Evolutionary conservation across 768 basidiomycete species (phyloP).

Genomic region (Ramaria sp.): DNA sequence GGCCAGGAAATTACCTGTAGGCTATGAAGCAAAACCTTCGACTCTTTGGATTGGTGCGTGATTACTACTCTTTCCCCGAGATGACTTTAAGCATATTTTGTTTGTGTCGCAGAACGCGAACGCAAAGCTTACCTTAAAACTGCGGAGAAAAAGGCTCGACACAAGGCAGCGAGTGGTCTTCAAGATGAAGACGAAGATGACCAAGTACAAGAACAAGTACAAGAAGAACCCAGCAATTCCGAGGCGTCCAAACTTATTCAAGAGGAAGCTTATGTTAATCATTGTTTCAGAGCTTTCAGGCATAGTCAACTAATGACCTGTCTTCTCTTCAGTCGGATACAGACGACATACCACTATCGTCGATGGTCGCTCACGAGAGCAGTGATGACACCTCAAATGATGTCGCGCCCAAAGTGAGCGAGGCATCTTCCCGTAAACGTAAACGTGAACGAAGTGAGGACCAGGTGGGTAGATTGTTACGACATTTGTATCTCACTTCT

Average conservation of each 20-base stretch:
- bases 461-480: too few relatives aligned
- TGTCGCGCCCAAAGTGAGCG: neutral
- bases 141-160: neutral
- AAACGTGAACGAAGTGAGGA: neutral
- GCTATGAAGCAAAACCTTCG: constrained; percentile 32
- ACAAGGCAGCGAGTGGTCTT: constrained; percentile 7
- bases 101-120: neutral
- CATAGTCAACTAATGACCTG: neutral
- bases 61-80: neutral
- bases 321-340: neutral
- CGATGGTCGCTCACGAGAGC: neutral
- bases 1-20: constrained; percentile 19
- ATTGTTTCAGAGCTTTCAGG: neutral
- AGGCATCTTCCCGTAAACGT: neutral
- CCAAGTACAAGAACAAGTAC: neutral
- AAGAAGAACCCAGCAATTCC: too few relatives aligned
- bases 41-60: constrained; percentile 49
- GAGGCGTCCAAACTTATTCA: neutral
- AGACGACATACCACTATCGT: constrained; percentile 2
- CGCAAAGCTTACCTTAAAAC: neutral
- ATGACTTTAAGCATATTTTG: neutral
- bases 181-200: constrained; percentile 15
- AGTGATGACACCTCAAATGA: neutral
- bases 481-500: too few relatives aligned
- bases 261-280: neutral